These are phyloP conservation scores for Ogataea siamensis DNA, from an alignment of 805 yeast species.

Conservation along the genomic window DNA sequence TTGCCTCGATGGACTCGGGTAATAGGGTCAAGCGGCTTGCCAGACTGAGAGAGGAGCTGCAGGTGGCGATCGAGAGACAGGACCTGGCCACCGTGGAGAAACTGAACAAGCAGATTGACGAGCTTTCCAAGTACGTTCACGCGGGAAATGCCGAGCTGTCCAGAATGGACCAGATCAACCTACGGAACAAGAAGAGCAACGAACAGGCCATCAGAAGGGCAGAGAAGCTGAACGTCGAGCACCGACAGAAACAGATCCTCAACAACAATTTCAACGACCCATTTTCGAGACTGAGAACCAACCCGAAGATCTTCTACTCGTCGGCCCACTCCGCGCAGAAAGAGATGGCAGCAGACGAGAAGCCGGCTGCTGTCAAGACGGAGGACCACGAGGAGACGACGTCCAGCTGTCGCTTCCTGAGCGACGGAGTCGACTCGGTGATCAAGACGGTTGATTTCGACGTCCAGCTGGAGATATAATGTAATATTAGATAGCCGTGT, in stretches of 20 bases:
- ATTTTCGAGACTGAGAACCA: slow-evolving; percentile 84
- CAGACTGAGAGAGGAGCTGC: slow-evolving; percentile 67
- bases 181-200: slow-evolving; percentile 81
- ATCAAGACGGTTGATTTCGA: slow-evolving; percentile 31
- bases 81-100: slow-evolving; percentile 43
- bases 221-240: slow-evolving; percentile 61
- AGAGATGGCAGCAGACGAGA: slow-evolving; percentile 48
- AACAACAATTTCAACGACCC: slow-evolving; percentile 60
- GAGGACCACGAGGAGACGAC: slow-evolving; percentile 39
- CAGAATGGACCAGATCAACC: slow-evolving; percentile 70
- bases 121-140: slow-evolving; percentile 36
- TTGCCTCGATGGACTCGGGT: slow-evolving; percentile 56
- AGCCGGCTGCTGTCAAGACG: slow-evolving; percentile 35
- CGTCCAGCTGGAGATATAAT: slow-evolving; percentile 24
- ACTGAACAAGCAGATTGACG: slow-evolving; percentile 45
- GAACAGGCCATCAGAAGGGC: slow-evolving; percentile 75
- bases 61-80: slow-evolving; percentile 65
- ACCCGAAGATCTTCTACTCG: slow-evolving; percentile 76
- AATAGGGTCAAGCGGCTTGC: slow-evolving; percentile 77
- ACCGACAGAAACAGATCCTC: slow-evolving; percentile 44
- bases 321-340: slow-evolving; percentile 49
- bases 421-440: slow-evolving; percentile 33
- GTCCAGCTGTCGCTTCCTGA: slow-evolving; percentile 31
- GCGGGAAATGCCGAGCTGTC: slow-evolving; percentile 37
- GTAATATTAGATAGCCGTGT: slow-evolving; percentile 3